Base-by-base conservation (phyloP, 176 grass and related monocot species). In the Oropetium thomaeum region DNA sequence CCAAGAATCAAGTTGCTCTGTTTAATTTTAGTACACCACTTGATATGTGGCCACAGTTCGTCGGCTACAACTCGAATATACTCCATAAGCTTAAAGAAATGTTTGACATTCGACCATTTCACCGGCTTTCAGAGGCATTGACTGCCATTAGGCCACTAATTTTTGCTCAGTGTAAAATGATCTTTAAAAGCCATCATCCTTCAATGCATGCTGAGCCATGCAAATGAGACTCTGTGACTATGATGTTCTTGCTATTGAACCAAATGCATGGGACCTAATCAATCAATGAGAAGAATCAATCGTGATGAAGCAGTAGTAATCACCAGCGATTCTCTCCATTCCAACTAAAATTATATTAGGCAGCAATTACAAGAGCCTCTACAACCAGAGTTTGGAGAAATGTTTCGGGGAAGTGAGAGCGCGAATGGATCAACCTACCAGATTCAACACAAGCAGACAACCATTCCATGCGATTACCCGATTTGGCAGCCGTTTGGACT, bases 1-100 rank as follows among this genome's bases (percentile, higher is more conserved):
- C 60, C 33, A 68, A 82, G 41, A 67, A n/a, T n/a, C n/a, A n/a
- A n/a, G n/a, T n/a, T 55, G 32, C 20, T 40, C 67, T 40, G 54
- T 77, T 62, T 2, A 58, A 34, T 34, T 54, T 4, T 31, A n/a
- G 47, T 42, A 33, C 45, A 74, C 31, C 59, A 68, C 14, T 63
- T 78, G 37, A 32, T 57, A n/a, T 53, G 15, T 8, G 58, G 55
- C 42, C 26, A 26, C 10, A 68, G 31, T 44, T 44, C 31, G 0
- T 34, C 8, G 9, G 58, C 4, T 35, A 62, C 27, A 7, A 62
- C 53, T 54, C 25, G 61, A 78, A 11, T 68, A 72, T 72, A 51
- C 10, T 49, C 23, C 38, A 49, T 32, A 58, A 23, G 47, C 65
- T 47, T 73, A 27, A 63, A 72, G 10, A 26, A 7, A 25, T 73